Evolutionary conservation across 305 asterid genomes (phyloP).

Genomic region (Fraxinus greggii): DNA sequence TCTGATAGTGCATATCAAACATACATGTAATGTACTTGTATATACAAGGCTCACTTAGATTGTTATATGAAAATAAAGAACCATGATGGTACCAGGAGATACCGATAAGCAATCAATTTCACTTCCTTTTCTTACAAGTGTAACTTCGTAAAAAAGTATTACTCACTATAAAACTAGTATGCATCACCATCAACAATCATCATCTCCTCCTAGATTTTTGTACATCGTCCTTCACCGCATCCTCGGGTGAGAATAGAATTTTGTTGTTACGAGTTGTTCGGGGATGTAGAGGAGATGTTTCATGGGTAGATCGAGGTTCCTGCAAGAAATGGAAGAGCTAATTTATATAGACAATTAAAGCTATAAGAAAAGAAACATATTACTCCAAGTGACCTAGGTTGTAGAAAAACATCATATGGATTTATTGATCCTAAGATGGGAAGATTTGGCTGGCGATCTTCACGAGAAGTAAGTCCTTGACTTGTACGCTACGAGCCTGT

Average conservation of each 20-base stretch:
- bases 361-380: not conserved
- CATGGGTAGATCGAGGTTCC: conserved; percentile 8
- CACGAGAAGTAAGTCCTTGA: not conserved
- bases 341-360: not conserved
- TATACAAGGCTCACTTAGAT: not conserved
- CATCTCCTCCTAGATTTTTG: not conserved
- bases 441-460: not conserved
- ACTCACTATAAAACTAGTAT: not conserved
- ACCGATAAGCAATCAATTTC: not conserved
- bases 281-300: conserved; percentile 7
- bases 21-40: not conserved
- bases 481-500: not conserved
- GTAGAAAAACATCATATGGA: not conserved
- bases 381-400: not conserved
- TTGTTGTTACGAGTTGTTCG: not conserved
- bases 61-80: not conserved
- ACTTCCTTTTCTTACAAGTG: not conserved
- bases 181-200: not conserved
- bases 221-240: not conserved
- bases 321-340: not conserved
- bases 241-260: not conserved
- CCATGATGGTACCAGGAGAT: not conserved
- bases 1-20: not conserved
- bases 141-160: not conserved
- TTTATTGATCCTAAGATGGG: not conserved